Evolutionary conservation across 148 eudicot genomes (phyloP).

Genomic region (Fagopyrum tataricum): DNA sequence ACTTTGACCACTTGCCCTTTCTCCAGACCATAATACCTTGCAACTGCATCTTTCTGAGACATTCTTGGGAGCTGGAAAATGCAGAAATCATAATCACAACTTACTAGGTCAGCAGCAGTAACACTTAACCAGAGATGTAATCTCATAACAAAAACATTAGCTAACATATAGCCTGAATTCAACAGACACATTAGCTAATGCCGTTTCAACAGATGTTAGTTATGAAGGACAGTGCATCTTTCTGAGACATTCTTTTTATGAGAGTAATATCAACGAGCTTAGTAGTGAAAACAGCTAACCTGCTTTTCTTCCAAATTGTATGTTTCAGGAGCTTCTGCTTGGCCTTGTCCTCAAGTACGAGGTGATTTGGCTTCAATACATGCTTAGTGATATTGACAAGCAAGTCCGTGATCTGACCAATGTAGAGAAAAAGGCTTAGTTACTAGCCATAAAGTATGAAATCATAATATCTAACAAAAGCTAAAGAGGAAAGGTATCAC

Average conservation of each 20-base stretch:
- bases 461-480: no score
- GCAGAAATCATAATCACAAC: background rate
- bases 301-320: conserved; percentile 73
- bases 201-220: background rate
- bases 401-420: conserved; percentile 72
- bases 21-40: conserved; percentile 60
- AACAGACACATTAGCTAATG: background rate
- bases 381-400: conserved; percentile 84
- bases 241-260: background rate
- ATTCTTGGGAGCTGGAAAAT: conserved; percentile 69
- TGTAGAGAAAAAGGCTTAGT: background rate
- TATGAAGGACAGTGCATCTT: background rate
- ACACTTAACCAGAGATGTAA: background rate
- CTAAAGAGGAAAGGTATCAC: background rate
- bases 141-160: background rate
- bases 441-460: background rate
- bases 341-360: conserved; percentile 48
- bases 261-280: background rate
- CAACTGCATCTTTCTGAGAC: conserved; percentile 61
- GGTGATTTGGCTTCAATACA: conserved; percentile 74
- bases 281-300: conserved; percentile 15
- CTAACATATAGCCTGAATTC: no score
- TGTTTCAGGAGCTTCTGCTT: conserved; percentile 62
- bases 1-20: conserved; percentile 82
- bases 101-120: background rate